These are phyloP conservation scores for Citrullus mucosospermus DNA, from an alignment of 306 rosid species.

Conservation along the genomic window DNA sequence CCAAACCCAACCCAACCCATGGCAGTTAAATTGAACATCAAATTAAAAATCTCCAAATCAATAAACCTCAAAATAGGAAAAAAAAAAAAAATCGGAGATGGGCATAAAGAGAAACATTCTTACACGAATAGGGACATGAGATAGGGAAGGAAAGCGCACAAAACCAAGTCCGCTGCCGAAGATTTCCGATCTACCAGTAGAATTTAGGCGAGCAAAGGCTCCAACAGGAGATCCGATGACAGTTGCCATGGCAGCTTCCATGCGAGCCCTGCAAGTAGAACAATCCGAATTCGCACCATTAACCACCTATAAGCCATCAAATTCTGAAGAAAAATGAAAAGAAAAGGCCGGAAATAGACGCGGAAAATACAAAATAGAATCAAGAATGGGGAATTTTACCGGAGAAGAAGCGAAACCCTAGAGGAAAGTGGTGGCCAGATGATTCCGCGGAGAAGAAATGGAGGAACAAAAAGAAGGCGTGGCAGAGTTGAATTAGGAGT, in stretches of 20 bases:
- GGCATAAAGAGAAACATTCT: background rate
- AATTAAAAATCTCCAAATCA: background rate
- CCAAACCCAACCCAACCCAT: background rate
- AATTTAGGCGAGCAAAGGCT: conserved; percentile 9
- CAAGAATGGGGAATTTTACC: background rate
- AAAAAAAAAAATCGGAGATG: background rate
- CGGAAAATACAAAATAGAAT: background rate
- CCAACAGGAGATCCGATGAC: conserved; percentile 32
- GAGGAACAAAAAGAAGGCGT: background rate
- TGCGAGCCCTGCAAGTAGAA: conserved; percentile 21
- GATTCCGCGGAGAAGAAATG: background rate
- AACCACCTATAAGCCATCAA: background rate
- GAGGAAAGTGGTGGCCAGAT: background rate
- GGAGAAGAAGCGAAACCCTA: conserved; percentile 1
- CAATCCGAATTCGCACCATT: background rate
- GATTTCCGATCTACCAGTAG: conserved; percentile 19
- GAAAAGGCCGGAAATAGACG: background rate
- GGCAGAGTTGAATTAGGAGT: background rate
- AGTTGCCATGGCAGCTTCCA: conserved; percentile 42
- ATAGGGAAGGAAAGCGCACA: conserved; percentile 17
- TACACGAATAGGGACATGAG: conserved; percentile 37
- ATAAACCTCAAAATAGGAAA: background rate
- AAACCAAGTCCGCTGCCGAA: conserved; percentile 17
- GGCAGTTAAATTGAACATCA: background rate
- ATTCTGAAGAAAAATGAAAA: background rate